These are phyloP conservation scores for Russula sp. DNA, from an alignment of 768 basidiomycete genomes.

Conservation along the genomic window DNA sequence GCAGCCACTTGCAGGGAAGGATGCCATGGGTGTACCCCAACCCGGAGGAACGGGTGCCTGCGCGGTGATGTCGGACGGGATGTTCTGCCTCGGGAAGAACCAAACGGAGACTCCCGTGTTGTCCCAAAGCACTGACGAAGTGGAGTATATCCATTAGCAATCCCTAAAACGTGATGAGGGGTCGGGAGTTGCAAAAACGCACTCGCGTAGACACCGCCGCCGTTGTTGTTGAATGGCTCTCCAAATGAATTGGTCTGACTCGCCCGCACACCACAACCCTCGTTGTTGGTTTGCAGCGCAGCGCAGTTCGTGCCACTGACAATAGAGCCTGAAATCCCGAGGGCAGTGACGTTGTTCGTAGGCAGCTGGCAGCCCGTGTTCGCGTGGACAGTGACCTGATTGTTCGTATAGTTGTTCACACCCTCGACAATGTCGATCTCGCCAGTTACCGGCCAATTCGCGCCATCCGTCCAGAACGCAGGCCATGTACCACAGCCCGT, in stretches of 20 bases:
- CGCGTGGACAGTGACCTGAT: conserved; percentile 83
- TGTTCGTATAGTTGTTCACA: conserved; percentile 73
- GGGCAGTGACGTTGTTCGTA: conserved; percentile 43
- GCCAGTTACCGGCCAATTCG: conserved; percentile 62
- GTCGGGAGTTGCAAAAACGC: conserved; percentile 45
- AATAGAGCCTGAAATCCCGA: conserved; percentile 61
- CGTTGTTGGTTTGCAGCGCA: conserved; percentile 63
- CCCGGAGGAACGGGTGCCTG: conserved; percentile 58
- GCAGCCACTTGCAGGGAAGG: conserved; percentile 74
- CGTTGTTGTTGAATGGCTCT: conserved; percentile 77
- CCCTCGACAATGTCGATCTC: conserved; percentile 88
- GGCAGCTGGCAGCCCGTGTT: conserved; percentile 64
- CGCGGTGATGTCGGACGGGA: conserved; percentile 75
- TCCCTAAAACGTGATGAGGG: background rate
- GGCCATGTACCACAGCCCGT: conserved; percentile 89
- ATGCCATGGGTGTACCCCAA: conserved; percentile 79
- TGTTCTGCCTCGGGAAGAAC: conserved; percentile 73
- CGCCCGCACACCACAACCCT: conserved; percentile 80
- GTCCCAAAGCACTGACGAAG: conserved; percentile 67
- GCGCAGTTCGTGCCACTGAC: conserved; percentile 72
- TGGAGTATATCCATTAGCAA: conserved; percentile 25
- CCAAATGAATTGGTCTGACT: conserved; percentile 66
- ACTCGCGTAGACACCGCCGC: conserved; percentile 91
- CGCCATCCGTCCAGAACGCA: conserved; percentile 46
- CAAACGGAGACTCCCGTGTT: conserved; percentile 69